phyloP scores from a whole-genome alignment of 441 rosid genomes.

The Gossypium davidsonii region DNA sequence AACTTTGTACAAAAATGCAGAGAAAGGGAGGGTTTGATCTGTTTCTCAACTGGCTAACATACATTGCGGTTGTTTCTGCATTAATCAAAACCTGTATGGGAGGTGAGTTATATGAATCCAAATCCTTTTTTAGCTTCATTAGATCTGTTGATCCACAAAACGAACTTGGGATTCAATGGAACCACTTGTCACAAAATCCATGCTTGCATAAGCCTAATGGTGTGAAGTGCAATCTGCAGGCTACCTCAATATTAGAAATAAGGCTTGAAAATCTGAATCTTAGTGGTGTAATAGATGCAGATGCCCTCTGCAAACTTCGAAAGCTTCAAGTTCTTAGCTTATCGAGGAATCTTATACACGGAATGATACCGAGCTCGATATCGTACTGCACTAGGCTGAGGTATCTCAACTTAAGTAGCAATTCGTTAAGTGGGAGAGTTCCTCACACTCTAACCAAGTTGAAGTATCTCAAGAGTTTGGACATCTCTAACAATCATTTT shows the following conservation, averaged over 20 bases:
- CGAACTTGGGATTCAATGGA: constrained; percentile 7
- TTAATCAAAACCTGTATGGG: constrained; percentile 18
- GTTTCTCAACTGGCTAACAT: constrained; percentile 4
- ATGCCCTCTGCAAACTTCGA: constrained; percentile 31
- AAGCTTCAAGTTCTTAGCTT: constrained; percentile 26
- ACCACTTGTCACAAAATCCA: constrained; percentile 17
- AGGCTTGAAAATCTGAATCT: constrained; percentile 32
- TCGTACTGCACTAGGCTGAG: constrained; percentile 23
- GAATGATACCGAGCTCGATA: constrained; percentile 31
- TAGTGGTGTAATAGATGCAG: constrained; percentile 34
- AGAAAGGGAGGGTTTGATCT: constrained; percentile 9
- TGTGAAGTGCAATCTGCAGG: constrained; percentile 23
- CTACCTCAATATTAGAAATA: constrained; percentile 20
- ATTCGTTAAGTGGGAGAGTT: constrained; percentile 29
- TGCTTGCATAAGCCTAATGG: constrained; percentile 23
- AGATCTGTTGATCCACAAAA: constrained; percentile 35
- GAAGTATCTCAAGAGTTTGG: constrained; percentile 27
- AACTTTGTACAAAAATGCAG: constrained; percentile 21
- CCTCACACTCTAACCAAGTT: constrained; percentile 25
- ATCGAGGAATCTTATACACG: constrained; percentile 27
- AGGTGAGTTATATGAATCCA: constrained; percentile 27
- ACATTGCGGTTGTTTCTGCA: constrained; percentile 10
- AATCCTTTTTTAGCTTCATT: constrained; percentile 26
- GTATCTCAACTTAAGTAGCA: constrained; percentile 32
- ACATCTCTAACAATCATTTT: constrained; percentile 34